phyloP scores from a whole-genome alignment of 129 eudicot genomes.

The Chrysanthemum lavandulifolium region DNA sequence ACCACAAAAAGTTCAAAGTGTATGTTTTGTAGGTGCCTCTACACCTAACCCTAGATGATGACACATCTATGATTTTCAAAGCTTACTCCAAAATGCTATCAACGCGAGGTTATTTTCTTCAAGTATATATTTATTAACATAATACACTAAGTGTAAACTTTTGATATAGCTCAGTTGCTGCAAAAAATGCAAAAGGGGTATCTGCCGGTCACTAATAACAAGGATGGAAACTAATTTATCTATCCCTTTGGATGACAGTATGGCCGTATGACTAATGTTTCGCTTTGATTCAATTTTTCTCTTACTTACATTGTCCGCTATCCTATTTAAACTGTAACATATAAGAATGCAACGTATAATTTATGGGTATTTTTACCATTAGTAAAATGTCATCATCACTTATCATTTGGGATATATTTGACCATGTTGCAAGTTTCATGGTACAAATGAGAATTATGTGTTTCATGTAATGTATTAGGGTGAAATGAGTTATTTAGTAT shows the following conservation, averaged over 20 bases:
- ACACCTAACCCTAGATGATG: conserved; percentile 53
- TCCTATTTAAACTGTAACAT: background rate
- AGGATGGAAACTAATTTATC: conserved; percentile 71
- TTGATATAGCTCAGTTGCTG: conserved; percentile 98
- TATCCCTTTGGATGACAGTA: conserved; percentile 99
- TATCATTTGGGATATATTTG: too few species aligned
- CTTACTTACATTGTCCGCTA: background rate
- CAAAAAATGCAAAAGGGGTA: conserved; percentile 77
- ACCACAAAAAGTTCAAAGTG: conserved; percentile 63
- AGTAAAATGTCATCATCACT: too few species aligned
- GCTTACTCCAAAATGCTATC: conserved; percentile 76
- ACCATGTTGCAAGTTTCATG: too few species aligned
- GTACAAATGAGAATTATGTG: too few species aligned
- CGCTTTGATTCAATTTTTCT: background rate
- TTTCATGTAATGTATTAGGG: too few species aligned
- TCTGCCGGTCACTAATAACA: conserved; percentile 68
- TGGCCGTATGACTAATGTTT: background rate
- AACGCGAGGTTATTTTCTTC: too few species aligned
- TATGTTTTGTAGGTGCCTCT: conserved; percentile 70
- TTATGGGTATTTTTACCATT: too few species aligned
- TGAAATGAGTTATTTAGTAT: too few species aligned
- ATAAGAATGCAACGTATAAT: too few species aligned
- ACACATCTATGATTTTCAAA: conserved; percentile 66
- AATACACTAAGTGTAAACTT: conserved; percentile 16
- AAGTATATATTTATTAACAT: too few species aligned